phyloP scores from a whole-genome alignment of 441 rosid species.

The Rhodomyrtus psidioides region DNA sequence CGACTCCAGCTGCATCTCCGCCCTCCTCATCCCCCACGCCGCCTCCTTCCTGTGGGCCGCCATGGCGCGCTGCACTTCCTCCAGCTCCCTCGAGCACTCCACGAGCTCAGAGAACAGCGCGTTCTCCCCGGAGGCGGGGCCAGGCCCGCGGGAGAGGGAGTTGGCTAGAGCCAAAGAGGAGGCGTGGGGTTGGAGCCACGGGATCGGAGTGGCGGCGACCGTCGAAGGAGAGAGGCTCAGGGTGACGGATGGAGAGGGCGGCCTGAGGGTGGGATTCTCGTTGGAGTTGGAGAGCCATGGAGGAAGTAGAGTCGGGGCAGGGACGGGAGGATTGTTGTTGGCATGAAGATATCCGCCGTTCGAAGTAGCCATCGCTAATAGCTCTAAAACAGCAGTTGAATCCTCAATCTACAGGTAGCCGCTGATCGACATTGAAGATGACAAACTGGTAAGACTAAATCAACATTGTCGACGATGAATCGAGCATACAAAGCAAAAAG shows the following conservation, averaged over 20 bases:
- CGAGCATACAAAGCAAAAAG: not conserved
- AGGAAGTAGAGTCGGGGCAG: slow-evolving; percentile 3
- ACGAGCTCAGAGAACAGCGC: not conserved
- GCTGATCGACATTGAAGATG: not conserved
- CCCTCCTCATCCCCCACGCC: slow-evolving; percentile 24
- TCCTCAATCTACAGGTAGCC: not conserved
- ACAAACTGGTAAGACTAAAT: not conserved
- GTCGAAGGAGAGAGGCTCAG: slow-evolving; percentile 8
- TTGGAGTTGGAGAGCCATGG: slow-evolving; percentile 9
- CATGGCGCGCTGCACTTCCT: slow-evolving; percentile 22
- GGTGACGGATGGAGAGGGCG: slow-evolving; percentile 3
- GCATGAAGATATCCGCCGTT: slow-evolving; percentile 8
- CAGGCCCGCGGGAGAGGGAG: not conserved
- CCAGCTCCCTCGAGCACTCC: slow-evolving; percentile 23
- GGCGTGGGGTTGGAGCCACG: slow-evolving; percentile 4
- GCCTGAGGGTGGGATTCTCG: not conserved
- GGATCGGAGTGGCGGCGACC: not conserved
- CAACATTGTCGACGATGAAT: not conserved
- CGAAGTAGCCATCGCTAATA: not conserved
- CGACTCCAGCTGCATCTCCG: slow-evolving; percentile 27
- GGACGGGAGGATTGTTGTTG: not conserved
- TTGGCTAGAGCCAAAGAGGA: not conserved
- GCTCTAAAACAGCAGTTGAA: not conserved
- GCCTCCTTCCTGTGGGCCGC: slow-evolving; percentile 26
- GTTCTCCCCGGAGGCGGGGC: not conserved